Evolutionary conservation across 257 asterid species (phyloP).

Genomic region (Apocynum venetum): DNA sequence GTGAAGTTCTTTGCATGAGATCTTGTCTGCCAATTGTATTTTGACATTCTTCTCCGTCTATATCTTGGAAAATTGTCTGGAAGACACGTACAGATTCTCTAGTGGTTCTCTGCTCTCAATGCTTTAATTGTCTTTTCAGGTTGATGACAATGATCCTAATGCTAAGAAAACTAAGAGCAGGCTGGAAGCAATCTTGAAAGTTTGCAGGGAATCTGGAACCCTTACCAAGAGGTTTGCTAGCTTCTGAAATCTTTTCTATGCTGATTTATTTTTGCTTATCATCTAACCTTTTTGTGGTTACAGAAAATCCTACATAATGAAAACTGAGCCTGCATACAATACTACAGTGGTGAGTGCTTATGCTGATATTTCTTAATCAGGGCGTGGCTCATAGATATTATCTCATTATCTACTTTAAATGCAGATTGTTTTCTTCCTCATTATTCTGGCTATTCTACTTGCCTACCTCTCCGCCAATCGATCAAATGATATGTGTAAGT

Average conservation of each 20-base stretch:
- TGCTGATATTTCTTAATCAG: background rate
- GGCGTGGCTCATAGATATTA: background rate
- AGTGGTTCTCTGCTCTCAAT: background rate
- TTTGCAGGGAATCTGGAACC: constrained; percentile 85
- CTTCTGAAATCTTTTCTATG: background rate
- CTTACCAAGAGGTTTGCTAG: constrained; percentile 33
- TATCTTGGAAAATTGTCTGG: background rate
- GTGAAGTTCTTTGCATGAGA: background rate
- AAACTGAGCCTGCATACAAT: constrained; percentile 47
- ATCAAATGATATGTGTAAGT: constrained; percentile 42
- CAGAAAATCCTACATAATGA: constrained; percentile 73
- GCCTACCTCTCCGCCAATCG: constrained; percentile 45
- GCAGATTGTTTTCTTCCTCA: constrained; percentile 61
- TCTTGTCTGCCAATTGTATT: background rate
- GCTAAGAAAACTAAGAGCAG: constrained; percentile 62
- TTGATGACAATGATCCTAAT: constrained; percentile 73
- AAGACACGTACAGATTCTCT: background rate
- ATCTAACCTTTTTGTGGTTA: constrained; percentile 14
- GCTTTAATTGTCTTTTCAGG: constrained; percentile 28
- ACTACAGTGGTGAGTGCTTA: constrained; percentile 50
- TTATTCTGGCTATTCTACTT: constrained; percentile 56
- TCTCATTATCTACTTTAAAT: constrained; percentile 24
- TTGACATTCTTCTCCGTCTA: background rate
- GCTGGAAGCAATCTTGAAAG: constrained; percentile 60
- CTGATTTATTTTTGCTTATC: background rate